phyloP scores from a whole-genome alignment of 345 rosid species.

The Heritiera fomes region DNA sequence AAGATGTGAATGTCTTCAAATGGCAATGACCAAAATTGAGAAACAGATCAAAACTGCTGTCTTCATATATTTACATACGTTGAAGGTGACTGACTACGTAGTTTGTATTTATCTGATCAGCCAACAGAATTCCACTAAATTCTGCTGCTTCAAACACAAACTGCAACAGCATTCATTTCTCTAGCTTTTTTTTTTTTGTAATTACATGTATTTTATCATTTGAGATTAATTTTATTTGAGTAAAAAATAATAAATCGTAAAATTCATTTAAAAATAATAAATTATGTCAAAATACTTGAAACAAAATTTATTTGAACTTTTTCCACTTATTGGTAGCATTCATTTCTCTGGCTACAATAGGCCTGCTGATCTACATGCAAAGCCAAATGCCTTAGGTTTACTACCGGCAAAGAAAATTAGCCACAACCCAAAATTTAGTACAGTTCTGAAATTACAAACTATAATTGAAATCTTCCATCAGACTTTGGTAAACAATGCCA shows the following conservation, averaged over 20 bases:
- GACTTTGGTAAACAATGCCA: neutral
- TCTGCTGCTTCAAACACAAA: neutral
- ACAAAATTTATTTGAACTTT: too few species aligned
- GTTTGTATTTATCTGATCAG: slow-evolving; percentile 21
- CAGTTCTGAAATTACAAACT: neutral
- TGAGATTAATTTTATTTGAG: too few species aligned
- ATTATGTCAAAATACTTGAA: too few species aligned
- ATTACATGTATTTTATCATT: too few species aligned
- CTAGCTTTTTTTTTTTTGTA: too few species aligned
- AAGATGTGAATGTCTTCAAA: slow-evolving; percentile 23
- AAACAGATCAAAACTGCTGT: slow-evolving; percentile 15
- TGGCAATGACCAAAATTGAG: slow-evolving; percentile 20
- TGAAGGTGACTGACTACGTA: slow-evolving; percentile 26
- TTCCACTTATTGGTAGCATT: too few species aligned
- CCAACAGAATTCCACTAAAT: neutral
- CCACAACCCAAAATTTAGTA: neutral
- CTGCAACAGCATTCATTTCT: neutral
- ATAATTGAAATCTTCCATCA: neutral
- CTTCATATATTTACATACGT: slow-evolving; percentile 3
- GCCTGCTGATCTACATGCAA: too few species aligned
- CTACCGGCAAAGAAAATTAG: too few species aligned
- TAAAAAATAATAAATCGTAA: too few species aligned
- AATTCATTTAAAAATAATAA: too few species aligned
- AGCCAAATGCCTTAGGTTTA: neutral
- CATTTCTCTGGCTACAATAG: too few species aligned